Evolutionary conservation across 2,329 filamentous ascomycete species (phyloP).

Genomic region (Colletotrichum siamense): DNA sequence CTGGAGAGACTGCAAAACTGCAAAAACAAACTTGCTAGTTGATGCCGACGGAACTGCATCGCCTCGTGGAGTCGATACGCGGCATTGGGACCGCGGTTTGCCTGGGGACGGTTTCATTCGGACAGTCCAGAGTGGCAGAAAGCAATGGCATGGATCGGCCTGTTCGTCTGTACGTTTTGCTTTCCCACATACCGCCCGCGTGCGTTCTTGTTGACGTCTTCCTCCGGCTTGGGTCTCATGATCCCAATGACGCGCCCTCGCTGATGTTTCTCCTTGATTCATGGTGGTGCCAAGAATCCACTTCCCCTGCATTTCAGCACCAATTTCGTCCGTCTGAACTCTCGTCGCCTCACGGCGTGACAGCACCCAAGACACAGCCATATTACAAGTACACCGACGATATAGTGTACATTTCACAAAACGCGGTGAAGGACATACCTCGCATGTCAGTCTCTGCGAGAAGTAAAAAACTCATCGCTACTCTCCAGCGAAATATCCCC

Average conservation of each 20-base stretch:
- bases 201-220: not conserved
- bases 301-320: slow-evolving; percentile 16
- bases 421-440: not conserved
- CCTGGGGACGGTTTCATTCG: not conserved
- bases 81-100: not conserved
- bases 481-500: not conserved
- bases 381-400: not conserved
- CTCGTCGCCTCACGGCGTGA: not conserved
- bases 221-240: not conserved
- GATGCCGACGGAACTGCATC: not conserved
- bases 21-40: not conserved
- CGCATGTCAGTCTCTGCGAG: not conserved
- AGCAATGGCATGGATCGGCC: slow-evolving; percentile 13
- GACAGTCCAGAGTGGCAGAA: not conserved
- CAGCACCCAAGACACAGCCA: not conserved
- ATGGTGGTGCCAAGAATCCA: slow-evolving; percentile 10
- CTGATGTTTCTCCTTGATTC: not conserved
- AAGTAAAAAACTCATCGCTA: not conserved
- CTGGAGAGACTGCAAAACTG: not conserved
- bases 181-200: slow-evolving; percentile 6
- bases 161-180: not conserved
- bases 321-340: not conserved
- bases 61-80: not conserved
- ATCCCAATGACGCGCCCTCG: not conserved
- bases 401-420: not conserved